Evolutionary conservation across 1,284 basidiomycete species (phyloP).

Genomic region (Malassezia sp.): DNA sequence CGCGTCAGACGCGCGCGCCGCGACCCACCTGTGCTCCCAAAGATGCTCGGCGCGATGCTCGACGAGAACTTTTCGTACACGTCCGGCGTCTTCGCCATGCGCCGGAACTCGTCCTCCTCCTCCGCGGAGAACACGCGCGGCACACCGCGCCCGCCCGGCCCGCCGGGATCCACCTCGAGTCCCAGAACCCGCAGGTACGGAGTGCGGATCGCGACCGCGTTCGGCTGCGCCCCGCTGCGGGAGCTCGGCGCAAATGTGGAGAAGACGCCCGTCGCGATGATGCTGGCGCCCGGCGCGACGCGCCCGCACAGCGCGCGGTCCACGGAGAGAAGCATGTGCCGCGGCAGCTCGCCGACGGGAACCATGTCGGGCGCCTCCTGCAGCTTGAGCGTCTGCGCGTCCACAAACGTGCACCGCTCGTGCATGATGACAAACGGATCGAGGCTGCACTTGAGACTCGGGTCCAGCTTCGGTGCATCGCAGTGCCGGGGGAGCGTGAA

Average conservation of each 20-base stretch:
- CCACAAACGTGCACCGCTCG: slow-evolving; percentile 84
- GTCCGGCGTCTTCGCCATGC: slow-evolving; percentile 76
- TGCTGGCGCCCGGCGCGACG: slow-evolving; percentile 74
- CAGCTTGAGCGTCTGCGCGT: slow-evolving; percentile 90
- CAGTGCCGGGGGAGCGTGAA: slow-evolving; percentile 48
- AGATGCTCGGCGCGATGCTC: slow-evolving; percentile 95
- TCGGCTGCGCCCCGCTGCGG: slow-evolving; percentile 44
- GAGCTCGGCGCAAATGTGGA: slow-evolving; percentile 79
- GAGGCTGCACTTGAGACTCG: slow-evolving; percentile 68
- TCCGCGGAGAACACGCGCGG: slow-evolving; percentile 71
- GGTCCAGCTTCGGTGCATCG: slow-evolving; percentile 37
- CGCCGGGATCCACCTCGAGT: slow-evolving; percentile 65
- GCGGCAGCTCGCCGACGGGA: slow-evolving; percentile 89
- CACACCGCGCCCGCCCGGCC: slow-evolving; percentile 55
- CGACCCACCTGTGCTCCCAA: too few species aligned
- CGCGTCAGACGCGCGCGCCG: too few species aligned
- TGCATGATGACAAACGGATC: slow-evolving; percentile 96
- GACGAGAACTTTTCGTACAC: slow-evolving; percentile 89
- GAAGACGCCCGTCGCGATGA: slow-evolving; percentile 91
- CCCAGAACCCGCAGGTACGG: slow-evolving; percentile 90
- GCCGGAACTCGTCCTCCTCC: slow-evolving; percentile 88
- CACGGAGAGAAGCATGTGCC: slow-evolving; percentile 84
- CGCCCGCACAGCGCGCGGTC: slow-evolving; percentile 52
- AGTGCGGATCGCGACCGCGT: slow-evolving; percentile 67
- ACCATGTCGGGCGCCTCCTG: slow-evolving; percentile 99